Evolutionary conservation across 208 protist genomes (phyloP).

Genomic region (Balamuthia mandrillaris): DNA sequence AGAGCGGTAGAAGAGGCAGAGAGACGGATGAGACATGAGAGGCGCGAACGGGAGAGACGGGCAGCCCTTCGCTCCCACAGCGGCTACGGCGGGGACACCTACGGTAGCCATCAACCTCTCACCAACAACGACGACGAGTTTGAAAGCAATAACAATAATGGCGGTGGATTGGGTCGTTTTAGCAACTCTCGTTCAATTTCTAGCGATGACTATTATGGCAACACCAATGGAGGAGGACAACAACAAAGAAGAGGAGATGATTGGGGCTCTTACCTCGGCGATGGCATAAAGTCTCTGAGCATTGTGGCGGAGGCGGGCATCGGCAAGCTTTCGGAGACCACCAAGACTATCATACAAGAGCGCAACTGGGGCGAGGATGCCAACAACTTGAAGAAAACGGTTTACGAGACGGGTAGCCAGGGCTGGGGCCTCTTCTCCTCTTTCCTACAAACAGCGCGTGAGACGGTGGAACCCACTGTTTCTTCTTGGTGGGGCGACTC

Average conservation of each 20-base stretch:
- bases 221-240: background rate
- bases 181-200: conserved; percentile 6
- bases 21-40: no score
- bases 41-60: background rate
- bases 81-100: no score
- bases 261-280: background rate
- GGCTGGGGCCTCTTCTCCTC: conserved; percentile 21
- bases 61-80: background rate
- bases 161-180: background rate
- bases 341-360: conserved; percentile 6
- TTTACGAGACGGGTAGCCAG: background rate
- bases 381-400: conserved; percentile 8
- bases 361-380: conserved; percentile 31
- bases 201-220: conserved; percentile 27
- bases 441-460: background rate
- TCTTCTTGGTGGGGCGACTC: no score
- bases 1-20: background rate
- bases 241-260: background rate
- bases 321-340: background rate
- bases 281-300: background rate
- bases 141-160: background rate
- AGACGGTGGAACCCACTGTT: background rate
- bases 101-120: no score
- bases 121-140: no score
- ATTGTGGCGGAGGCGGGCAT: background rate